Base-by-base conservation (phyloP, 2,329 filamentous ascomycete species). In the Verruconis gallopava region DNA sequence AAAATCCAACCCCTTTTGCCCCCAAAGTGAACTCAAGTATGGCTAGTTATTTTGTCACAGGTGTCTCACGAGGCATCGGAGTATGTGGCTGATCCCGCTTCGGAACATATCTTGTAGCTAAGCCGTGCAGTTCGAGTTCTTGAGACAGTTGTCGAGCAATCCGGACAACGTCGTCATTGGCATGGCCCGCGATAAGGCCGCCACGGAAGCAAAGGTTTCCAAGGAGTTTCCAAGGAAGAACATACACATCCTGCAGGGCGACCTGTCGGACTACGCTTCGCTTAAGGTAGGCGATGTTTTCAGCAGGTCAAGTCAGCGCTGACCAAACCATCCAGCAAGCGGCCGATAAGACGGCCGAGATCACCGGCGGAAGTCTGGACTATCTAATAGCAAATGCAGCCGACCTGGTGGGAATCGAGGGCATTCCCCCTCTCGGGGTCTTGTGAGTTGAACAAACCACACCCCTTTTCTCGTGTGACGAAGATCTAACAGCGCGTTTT, bases 321-420 rank as follows among this genome's bases (percentile, higher is more conserved):
- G 20, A 36, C 28, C 25, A 37, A 14, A 5, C 30, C 5, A 3
- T n/a, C 12, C 30, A 41, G 48, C 43, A 49, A 25, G 50, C 51
- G 15, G 51, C 49, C n/a, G 47, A 28, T 3, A 48, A 51, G 12
- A 48, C 48, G 13, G 42, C 51, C 14, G 44, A 39, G 14, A 48
- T 53, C 19, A 47, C 47, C 9, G 47, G 47, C 4, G 52, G 57
- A 11, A 44, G 50, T 2, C 42, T 75, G 4, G 72, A 75, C 52
- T 69, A 69, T 45, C 51, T 76, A 4, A 67, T 75, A 20, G 65
- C 63, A 40, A 76, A 75, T 40, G 72, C 59, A 1, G 71, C 52
- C 2, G 11, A 12, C 12, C 11, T 12, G 11, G 34, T 17, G 34
- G 11, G 11, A 33, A 12, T 11, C 12, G 17, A 39, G 17, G 9